Conservation (phyloP, 1,284 basidiomycete genomes). For the Malassezia dermatis region DNA sequence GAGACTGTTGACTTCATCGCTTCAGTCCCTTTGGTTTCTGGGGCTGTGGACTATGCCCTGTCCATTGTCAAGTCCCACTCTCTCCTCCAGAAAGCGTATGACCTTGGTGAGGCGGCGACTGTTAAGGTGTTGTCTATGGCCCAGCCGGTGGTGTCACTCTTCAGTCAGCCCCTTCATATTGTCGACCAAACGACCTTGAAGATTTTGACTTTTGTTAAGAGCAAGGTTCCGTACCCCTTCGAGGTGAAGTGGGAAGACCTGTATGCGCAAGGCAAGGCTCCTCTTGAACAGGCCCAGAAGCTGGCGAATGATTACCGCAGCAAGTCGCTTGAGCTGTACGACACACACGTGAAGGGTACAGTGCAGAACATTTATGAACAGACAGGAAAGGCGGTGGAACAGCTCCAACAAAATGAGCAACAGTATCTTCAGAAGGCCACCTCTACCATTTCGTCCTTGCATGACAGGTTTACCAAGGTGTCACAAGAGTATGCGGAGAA, state of each 20-base stretch:
- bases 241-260: constrained; percentile 37
- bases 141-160: constrained; percentile 32
- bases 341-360: constrained; percentile 30
- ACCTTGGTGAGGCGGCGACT: constrained; percentile 30
- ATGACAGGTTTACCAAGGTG: constrained; percentile 33
- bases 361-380: constrained; percentile 10
- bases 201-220: constrained; percentile 39
- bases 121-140: constrained; percentile 27
- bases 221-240: constrained; percentile 44
- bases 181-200: constrained; percentile 36
- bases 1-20: constrained; percentile 30
- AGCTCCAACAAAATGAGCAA: constrained; percentile 39
- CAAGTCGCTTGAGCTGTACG: constrained; percentile 32
- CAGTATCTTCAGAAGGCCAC: constrained; percentile 34
- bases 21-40: constrained; percentile 34
- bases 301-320: constrained; percentile 27
- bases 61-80: constrained; percentile 35
- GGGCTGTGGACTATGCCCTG: constrained; percentile 32
- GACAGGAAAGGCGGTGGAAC: constrained; percentile 30
- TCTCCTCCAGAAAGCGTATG: constrained; percentile 31
- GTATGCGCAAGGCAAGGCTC: constrained; percentile 25
- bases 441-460: constrained; percentile 14
- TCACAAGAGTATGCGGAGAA: constrained; percentile 30
- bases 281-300: constrained; percentile 26
- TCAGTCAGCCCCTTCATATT: constrained; percentile 38